These are phyloP conservation scores for Epichloe festucae DNA, from an alignment of 2,329 filamentous ascomycete species.

Conservation along the genomic window DNA sequence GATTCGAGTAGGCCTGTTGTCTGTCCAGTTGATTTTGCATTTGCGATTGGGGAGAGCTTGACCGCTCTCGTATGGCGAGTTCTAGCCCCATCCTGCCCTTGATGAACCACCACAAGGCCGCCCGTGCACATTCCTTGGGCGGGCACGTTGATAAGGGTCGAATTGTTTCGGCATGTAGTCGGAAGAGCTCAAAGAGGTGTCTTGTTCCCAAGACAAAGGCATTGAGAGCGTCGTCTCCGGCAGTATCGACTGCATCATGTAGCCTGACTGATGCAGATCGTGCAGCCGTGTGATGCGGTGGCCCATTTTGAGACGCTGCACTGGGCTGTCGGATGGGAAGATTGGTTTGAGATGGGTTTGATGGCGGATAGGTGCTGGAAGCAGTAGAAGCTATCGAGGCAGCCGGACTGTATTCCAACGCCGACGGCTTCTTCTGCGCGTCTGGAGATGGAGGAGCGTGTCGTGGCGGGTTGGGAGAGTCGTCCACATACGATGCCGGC, in stretches of 20 bases:
- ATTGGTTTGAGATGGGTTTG: constrained; percentile 7
- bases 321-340: constrained; percentile 13
- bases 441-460: constrained; percentile 17
- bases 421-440: constrained; percentile 11
- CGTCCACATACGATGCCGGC: constrained; percentile 8
- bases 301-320: constrained; percentile 14
- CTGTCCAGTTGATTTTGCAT: constrained; percentile 41
- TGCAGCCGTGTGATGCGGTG: constrained; percentile 12
- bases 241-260: constrained; percentile 28
- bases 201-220: constrained; percentile 59
- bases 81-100: constrained; percentile 69
- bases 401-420: constrained; percentile 28
- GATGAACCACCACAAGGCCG: constrained; percentile 81
- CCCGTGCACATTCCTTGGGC: constrained; percentile 55
- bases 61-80: constrained; percentile 51
- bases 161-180: constrained; percentile 61
- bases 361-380: constrained; percentile 17
- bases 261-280: constrained; percentile 25
- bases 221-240: constrained; percentile 52
- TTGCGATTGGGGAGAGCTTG: constrained; percentile 36
- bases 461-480: constrained; percentile 15
- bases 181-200: constrained; percentile 65
- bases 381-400: constrained; percentile 22
- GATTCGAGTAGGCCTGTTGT: constrained; percentile 72
- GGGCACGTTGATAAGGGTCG: constrained; percentile 51